These are phyloP conservation scores for Aspergillus proliferans DNA, from an alignment of 2,329 filamentous ascomycete species.

Conservation along the genomic window DNA sequence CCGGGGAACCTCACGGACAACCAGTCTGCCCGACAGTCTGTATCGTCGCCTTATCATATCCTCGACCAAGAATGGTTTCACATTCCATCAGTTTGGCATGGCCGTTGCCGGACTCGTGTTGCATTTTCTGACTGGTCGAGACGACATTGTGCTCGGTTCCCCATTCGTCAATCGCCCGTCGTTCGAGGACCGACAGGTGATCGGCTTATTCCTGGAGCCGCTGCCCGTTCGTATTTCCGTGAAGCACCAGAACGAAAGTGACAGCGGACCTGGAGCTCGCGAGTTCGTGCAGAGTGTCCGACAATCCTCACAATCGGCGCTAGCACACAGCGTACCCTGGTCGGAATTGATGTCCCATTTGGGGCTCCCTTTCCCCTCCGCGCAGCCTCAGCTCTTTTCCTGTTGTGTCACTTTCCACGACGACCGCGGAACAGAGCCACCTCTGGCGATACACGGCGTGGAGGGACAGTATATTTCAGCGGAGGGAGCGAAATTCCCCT, in stretches of 20 bases:
- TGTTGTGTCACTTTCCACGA: constrained; percentile 23
- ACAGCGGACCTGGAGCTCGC: constrained; percentile 1
- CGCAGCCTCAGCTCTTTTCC: constrained; percentile 8
- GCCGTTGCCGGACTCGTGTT: constrained; percentile 16
- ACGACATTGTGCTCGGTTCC: constrained; percentile 21
- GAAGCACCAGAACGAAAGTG: background rate
- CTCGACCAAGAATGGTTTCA: constrained; percentile 4
- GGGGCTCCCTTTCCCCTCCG: constrained; percentile 3
- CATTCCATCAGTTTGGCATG: constrained; percentile 19
- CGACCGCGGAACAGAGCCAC: background rate
- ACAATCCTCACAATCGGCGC: constrained; percentile 15
- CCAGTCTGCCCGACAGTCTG: constrained; percentile 1
- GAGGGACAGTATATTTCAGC: constrained; percentile 7
- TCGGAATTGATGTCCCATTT: constrained; percentile 20
- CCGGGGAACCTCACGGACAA: background rate
- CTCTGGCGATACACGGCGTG: constrained; percentile 6
- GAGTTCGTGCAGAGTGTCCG: constrained; percentile 12
- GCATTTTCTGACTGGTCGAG: background rate
- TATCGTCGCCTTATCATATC: constrained; percentile 6
- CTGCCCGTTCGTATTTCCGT: constrained; percentile 19
- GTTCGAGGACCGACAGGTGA: constrained; percentile 13
- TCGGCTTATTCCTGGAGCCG: constrained; percentile 27
- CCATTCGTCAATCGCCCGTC: constrained; percentile 23
- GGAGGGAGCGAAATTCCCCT: constrained; percentile 17
- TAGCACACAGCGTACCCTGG: constrained; percentile 26